These are phyloP conservation scores for Penicillium verrucosum DNA, from an alignment of 2,329 filamentous ascomycete species.

Conservation along the genomic window DNA sequence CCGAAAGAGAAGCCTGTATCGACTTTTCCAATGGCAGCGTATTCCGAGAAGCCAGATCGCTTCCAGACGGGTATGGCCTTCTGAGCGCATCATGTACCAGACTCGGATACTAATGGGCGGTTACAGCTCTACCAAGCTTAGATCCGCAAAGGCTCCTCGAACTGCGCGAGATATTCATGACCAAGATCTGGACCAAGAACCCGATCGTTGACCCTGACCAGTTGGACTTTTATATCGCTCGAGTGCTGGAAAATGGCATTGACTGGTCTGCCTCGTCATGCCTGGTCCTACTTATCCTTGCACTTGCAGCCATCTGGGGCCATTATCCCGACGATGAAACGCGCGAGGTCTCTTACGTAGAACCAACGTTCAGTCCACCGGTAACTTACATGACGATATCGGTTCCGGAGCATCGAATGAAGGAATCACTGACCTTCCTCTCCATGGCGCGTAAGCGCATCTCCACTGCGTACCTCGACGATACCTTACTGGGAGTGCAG, in stretches of 20 bases:
- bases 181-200: conserved; percentile 26
- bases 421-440: conserved; percentile 22
- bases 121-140: conserved; percentile 14
- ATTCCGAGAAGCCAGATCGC: conserved; percentile 23
- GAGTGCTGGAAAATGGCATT: conserved; percentile 23
- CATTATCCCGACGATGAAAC: conserved; percentile 25
- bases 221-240: conserved; percentile 21
- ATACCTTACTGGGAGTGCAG: conserved; percentile 22
- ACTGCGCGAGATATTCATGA: conserved; percentile 24
- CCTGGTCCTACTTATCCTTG: conserved; percentile 22
- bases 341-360: conserved; percentile 13
- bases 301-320: conserved; percentile 26
- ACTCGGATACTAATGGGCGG: neutral
- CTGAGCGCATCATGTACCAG: neutral
- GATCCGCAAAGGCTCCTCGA: conserved; percentile 22
- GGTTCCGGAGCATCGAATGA: conserved; percentile 23
- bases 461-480: conserved; percentile 24
- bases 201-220: conserved; percentile 25
- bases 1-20: conserved; percentile 23
- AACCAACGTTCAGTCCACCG: conserved; percentile 12
- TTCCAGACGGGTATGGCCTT: conserved; percentile 16
- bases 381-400: conserved; percentile 20
- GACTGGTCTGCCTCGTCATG: conserved; percentile 26
- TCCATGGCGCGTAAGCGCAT: conserved; percentile 25
- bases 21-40: conserved; percentile 23